phyloP scores from a whole-genome alignment of 257 asterid genomes.

The Mitragyna speciosa region DNA sequence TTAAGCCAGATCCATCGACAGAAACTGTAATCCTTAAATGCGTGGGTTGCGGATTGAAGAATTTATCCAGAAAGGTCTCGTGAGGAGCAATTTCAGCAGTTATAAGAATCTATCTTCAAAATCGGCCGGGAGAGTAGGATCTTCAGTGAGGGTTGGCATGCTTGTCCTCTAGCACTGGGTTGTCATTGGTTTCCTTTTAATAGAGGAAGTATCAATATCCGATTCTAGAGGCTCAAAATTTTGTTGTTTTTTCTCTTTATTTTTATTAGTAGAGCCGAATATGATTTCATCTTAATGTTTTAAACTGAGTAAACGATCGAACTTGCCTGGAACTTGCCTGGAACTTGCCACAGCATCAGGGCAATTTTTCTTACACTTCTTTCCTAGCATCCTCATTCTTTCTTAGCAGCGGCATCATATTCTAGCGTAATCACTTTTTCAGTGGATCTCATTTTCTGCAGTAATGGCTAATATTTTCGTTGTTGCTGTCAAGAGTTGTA shows the following conservation, averaged over 20 bases:
- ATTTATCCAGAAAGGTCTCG: constrained; percentile 72
- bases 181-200: neutral
- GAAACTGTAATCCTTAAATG: constrained; percentile 77
- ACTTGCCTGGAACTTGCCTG: neutral
- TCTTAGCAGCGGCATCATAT: neutral
- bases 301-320: neutral
- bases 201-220: neutral
- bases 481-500: neutral
- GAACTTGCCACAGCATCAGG: neutral
- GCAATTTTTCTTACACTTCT: neutral
- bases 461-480: neutral
- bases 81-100: constrained; percentile 24
- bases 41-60: constrained; percentile 84
- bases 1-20: constrained; percentile 75
- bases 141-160: neutral
- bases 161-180: neutral
- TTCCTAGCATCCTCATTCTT: neutral
- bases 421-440: neutral
- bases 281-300: neutral
- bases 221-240: neutral
- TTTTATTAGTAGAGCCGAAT: neutral
- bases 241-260: neutral
- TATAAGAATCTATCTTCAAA: neutral
- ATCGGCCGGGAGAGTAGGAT: neutral
- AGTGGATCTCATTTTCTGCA: neutral